Evolutionary conservation across 768 basidiomycete genomes (phyloP).

Genomic region (Kwoniella botswanensis): DNA sequence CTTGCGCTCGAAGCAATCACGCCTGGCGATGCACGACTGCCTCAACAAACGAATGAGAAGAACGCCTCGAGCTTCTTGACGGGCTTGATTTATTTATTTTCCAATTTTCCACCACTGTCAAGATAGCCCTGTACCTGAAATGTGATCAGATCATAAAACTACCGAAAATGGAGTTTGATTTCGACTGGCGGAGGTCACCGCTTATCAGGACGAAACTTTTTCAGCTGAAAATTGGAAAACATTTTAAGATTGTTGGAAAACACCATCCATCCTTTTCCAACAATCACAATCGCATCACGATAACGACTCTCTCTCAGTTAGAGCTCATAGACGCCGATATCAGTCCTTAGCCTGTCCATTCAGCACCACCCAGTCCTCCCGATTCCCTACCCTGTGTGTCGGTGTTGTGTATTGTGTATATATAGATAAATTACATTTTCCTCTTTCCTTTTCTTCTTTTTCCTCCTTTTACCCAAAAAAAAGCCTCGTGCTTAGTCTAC

Average conservation of each 20-base stretch:
- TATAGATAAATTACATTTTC: background rate
- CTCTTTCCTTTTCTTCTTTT: constrained; percentile 2
- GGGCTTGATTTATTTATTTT: constrained; percentile 6
- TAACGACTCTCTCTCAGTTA: background rate
- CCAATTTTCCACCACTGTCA: background rate
- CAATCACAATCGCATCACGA: constrained; percentile 5
- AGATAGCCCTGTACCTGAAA: constrained; percentile 4
- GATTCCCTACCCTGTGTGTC: background rate
- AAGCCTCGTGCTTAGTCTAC: constrained; percentile 6
- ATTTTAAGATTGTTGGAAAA: background rate
- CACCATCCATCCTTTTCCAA: background rate
- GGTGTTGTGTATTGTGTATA: background rate
- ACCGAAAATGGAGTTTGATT: background rate
- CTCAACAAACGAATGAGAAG: too few relatives aligned
- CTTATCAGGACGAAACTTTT: constrained; percentile 6
- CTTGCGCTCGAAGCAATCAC: too few relatives aligned
- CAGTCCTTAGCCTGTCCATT: background rate
- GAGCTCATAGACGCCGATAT: background rate
- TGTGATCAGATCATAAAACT: background rate
- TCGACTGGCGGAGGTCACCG: background rate
- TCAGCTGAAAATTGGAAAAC: constrained; percentile 6
- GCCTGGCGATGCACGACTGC: too few relatives aligned
- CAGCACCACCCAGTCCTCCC: background rate
- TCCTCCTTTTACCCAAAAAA: background rate
- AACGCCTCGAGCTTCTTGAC: too few relatives aligned